Conservation (phyloP, 2,329 filamentous ascomycete genomes). For the Claviceps sp. region DNA sequence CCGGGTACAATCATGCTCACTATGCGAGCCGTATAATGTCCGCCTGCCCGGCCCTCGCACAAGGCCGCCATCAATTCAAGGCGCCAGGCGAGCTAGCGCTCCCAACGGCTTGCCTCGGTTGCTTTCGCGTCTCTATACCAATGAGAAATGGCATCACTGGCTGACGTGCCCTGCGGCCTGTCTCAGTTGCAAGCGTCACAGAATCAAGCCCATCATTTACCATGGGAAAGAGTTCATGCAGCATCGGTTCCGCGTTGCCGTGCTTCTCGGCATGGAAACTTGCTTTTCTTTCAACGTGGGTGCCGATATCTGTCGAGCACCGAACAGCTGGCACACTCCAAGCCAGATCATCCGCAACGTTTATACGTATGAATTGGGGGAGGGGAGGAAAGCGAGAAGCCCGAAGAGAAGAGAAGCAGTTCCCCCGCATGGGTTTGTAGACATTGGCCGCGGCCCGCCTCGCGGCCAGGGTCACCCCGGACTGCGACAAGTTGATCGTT, state of each 20-base stretch:
- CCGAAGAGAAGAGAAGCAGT: too few relatives aligned
- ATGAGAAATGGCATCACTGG: not conserved
- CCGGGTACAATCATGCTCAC: too few relatives aligned
- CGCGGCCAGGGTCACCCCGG: too few relatives aligned
- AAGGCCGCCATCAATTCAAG: not conserved
- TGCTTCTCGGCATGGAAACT: not conserved
- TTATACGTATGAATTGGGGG: too few relatives aligned
- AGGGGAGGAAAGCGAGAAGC: too few relatives aligned
- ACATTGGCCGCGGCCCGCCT: too few relatives aligned
- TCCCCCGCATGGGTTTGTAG: too few relatives aligned
- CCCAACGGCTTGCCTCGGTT: not conserved
- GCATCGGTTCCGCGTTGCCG: not conserved
- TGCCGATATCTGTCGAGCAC: too few relatives aligned
- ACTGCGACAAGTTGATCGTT: not conserved
- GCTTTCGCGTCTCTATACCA: not conserved
- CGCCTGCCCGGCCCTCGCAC: not conserved
- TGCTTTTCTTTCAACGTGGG: not conserved
- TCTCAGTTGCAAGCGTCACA: slow-evolving; percentile 2
- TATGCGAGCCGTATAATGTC: too few relatives aligned
- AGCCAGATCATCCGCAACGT: too few relatives aligned
- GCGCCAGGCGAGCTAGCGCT: not conserved
- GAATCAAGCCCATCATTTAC: not conserved
- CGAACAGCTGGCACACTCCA: too few relatives aligned
- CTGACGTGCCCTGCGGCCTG: not conserved
- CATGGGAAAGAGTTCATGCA: not conserved